These are phyloP conservation scores for Eutrema heterophyllum DNA, from an alignment of 345 rosid species.

Conservation along the genomic window DNA sequence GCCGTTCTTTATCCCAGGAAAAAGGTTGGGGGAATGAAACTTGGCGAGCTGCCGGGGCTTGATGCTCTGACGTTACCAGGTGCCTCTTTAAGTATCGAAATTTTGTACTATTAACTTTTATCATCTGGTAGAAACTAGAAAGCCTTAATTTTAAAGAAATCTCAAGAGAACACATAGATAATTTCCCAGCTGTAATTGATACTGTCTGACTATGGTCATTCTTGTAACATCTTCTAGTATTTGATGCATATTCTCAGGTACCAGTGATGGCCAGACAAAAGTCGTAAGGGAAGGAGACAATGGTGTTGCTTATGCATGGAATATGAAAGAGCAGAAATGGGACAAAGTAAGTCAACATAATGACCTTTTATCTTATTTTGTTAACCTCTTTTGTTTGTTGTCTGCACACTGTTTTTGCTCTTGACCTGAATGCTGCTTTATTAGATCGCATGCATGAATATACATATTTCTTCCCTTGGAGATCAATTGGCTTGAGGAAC, in stretches of 20 bases:
- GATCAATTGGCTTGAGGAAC: too few relatives aligned
- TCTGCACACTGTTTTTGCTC: not conserved
- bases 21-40: slow-evolving; percentile 88
- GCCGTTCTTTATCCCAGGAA: slow-evolving; percentile 57
- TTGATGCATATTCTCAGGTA: slow-evolving; percentile 54
- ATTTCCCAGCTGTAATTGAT: not conserved
- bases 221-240: slow-evolving; percentile 11
- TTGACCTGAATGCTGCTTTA: not conserved
- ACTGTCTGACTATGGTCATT: slow-evolving; percentile 9
- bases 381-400: too few relatives aligned
- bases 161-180: too few relatives aligned
- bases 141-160: too few relatives aligned
- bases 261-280: slow-evolving; percentile 89
- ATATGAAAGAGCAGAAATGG: slow-evolving; percentile 79
- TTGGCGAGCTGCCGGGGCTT: slow-evolving; percentile 90
- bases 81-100: slow-evolving; percentile 31
- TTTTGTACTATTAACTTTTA: slow-evolving; percentile 1
- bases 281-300: slow-evolving; percentile 95
- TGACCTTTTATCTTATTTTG: slow-evolving; percentile 1
- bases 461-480: not conserved
- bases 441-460: not conserved
- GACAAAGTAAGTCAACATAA: slow-evolving; percentile 71
- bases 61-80: slow-evolving; percentile 88
- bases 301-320: slow-evolving; percentile 97
- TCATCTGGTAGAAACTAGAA: not conserved